Evolutionary conservation across 371 early-diverging fungal genomes (phyloP), one percentile per base, ranked within the genome.

Genomic region (Rhizopus stolonifer): DNA sequence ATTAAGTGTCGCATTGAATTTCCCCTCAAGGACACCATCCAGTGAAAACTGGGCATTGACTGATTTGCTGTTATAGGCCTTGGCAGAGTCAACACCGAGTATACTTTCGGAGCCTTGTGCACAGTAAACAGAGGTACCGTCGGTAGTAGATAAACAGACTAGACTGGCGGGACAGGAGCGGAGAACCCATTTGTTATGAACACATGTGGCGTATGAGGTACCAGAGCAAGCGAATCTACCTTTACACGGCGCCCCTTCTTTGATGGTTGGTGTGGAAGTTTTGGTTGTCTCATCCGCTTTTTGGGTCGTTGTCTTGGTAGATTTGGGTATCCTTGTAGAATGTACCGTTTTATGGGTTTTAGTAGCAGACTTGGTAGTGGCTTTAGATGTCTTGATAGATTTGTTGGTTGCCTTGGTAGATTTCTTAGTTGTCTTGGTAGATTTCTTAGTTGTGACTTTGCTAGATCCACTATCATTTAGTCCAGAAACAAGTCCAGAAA

Each of bases 51-150:
- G 65, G 21, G 68, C 49, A 15, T 54, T 48, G 8, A 72, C 66
- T n/a, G 55, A 43, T 34, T 32, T 31, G 4, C 46, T 23, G 10
- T 45, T 61, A 36, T 72, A 69, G 14, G 69, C 58, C 13, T 62
- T 56, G 24, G 68, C 54, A 18, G 21, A 32, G 23, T 47, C 52
- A 4, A 44, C 14, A 17, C 53, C 52, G 13, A 34, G 38, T n/a
- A 22, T 21, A 8, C 46, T 40, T 15, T 52, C 18, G 11, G 26
- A 19, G 29, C 61, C 56, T 26, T 31, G 48, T 31, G 61, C 73
- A 48, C 77, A 76, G 46, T 72, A 72, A 8, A 63, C 42, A 11
- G 72, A 72, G 4, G 25, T 7, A 10, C 67, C 61, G 26, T 76
- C 69, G 0, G 70, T 61, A 1, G 69, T 58, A 10, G 63, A 44